Conservation (phyloP, 177 flowering plant genomes). For the Tripterygium wilfordii region DNA sequence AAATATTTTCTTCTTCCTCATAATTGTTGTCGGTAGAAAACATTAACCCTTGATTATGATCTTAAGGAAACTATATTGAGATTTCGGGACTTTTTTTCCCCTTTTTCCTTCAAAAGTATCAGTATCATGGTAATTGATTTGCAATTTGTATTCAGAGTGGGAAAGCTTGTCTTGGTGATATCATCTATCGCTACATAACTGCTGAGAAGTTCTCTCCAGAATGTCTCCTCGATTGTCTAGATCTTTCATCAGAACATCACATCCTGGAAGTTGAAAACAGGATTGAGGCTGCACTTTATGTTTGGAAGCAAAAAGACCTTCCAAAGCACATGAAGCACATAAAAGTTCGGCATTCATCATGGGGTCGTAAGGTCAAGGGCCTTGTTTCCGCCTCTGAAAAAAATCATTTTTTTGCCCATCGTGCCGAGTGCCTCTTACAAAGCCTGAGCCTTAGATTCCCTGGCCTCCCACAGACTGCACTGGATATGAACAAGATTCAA, state of each 20-base stretch:
- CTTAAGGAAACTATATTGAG: too few relatives aligned
- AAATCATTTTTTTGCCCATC: constrained; percentile 38
- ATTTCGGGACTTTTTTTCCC: too few relatives aligned
- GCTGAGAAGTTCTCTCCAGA: constrained; percentile 60
- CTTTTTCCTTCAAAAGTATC: too few relatives aligned
- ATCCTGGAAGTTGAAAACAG: constrained; percentile 51
- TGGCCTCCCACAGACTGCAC: constrained; percentile 61
- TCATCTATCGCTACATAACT: constrained; percentile 54
- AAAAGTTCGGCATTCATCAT: constrained; percentile 39
- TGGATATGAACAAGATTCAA: constrained; percentile 75
- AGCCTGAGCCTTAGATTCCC: constrained; percentile 58
- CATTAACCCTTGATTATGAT: too few relatives aligned
- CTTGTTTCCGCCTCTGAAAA: constrained; percentile 43
- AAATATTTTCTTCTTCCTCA: too few relatives aligned
- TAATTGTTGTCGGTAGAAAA: too few relatives aligned
- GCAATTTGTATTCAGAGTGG: constrained; percentile 70
- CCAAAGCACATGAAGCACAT: constrained; percentile 22
- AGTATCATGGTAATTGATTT: too few relatives aligned
- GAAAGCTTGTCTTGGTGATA: constrained; percentile 58
- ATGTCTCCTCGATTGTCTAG: constrained; percentile 59
- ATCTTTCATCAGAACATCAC: constrained; percentile 61
- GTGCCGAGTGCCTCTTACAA: constrained; percentile 54
- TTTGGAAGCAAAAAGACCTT: constrained; percentile 50
- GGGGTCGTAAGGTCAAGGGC: constrained; percentile 69
- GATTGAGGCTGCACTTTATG: constrained; percentile 59